These are phyloP conservation scores for Arthrobotrys pseudoclavata DNA, from an alignment of 2,329 filamentous ascomycete genomes.

Conservation along the genomic window DNA sequence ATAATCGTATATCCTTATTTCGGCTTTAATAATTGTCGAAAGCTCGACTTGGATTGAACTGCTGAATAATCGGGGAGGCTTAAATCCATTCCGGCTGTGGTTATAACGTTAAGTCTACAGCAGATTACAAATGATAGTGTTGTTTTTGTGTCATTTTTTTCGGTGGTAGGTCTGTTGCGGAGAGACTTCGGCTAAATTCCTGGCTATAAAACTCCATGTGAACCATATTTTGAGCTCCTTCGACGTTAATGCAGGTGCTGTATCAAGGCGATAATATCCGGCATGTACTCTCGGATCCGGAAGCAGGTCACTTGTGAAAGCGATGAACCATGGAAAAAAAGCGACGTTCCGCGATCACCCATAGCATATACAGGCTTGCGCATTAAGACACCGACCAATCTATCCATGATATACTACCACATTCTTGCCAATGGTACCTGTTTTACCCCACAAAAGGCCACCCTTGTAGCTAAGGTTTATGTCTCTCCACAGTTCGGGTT, in stretches of 20 bases:
- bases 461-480: slow-evolving; percentile 16
- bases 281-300: slow-evolving; percentile 28
- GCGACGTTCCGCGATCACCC: slow-evolving; percentile 38
- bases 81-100: background rate
- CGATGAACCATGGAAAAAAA: slow-evolving; percentile 19
- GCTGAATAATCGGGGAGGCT: background rate
- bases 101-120: slow-evolving; percentile 14
- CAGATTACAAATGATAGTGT: slow-evolving; percentile 23
- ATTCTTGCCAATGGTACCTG: slow-evolving; percentile 2
- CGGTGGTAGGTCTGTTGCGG: slow-evolving; percentile 6
- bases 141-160: slow-evolving; percentile 49
- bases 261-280: slow-evolving; percentile 12
- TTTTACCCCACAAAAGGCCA: slow-evolving; percentile 50
- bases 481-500: slow-evolving; percentile 44
- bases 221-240: slow-evolving; percentile 8
- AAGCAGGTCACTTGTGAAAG: slow-evolving; percentile 30
- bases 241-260: slow-evolving; percentile 6
- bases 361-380: slow-evolving; percentile 2
- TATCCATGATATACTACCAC: background rate
- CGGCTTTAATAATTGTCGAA: background rate
- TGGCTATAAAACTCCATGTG: slow-evolving; percentile 18
- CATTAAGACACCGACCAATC: slow-evolving; percentile 3
- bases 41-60: background rate
- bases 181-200: slow-evolving; percentile 57
- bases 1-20: slow-evolving; percentile 5